Conservation (phyloP, 768 basidiomycete genomes). For the Cystobasidium onofrii region DNA sequence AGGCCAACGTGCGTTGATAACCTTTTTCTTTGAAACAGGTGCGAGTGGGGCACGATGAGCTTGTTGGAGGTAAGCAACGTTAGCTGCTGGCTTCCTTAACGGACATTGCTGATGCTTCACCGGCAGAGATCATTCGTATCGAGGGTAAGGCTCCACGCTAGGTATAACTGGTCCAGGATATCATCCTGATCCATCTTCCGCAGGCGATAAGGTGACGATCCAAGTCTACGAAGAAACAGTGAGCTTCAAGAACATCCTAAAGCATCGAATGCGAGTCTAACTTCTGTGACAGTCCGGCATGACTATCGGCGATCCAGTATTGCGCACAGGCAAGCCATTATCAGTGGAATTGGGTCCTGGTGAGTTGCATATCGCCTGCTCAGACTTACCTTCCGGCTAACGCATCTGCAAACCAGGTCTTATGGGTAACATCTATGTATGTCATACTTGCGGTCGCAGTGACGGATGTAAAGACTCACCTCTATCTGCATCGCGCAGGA, state of each 20-base stretch:
- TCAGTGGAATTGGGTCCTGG: conserved; percentile 97
- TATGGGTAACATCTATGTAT: conserved; percentile 99
- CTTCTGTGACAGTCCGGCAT: conserved; percentile 63
- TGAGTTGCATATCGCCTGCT: conserved; percentile 45
- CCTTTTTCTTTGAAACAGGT: conserved; percentile 45
- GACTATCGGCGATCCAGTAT: conserved; percentile 94
- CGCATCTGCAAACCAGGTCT: conserved; percentile 55
- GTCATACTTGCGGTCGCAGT: conserved; percentile 53
- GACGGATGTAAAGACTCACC: neutral
- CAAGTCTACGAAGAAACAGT: conserved; percentile 87
- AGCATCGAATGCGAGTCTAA: too few species aligned
- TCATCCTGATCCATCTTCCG: neutral
- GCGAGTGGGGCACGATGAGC: conserved; percentile 94
- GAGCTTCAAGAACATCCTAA: too few species aligned
- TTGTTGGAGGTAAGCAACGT: conserved; percentile 69
- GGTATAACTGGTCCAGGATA: too few species aligned
- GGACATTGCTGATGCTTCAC: neutral
- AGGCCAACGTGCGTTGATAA: neutral
- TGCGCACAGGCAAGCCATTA: conserved; percentile 93
- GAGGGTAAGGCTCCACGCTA: too few species aligned
- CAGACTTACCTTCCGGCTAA: neutral
- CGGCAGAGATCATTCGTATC: conserved; percentile 87
- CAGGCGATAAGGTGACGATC: conserved; percentile 88
- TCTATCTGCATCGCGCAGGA: conserved; percentile 12
- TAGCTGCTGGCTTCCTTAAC: conserved; percentile 39